Conservation (phyloP, 192 early-diverging fungal species). For the Entophlyctis luteolus region DNA sequence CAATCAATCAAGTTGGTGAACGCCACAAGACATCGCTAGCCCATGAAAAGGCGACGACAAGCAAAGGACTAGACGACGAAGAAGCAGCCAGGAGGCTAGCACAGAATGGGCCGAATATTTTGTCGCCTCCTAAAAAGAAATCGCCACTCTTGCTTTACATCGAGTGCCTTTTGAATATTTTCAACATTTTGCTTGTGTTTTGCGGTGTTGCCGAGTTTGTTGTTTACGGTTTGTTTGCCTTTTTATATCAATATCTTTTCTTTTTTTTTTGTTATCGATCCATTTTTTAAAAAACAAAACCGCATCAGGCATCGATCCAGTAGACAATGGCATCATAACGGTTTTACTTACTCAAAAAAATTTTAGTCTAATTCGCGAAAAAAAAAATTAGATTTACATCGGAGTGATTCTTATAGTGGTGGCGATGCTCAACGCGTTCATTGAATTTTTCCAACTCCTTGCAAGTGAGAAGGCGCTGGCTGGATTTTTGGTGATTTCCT, state of each 20-base stretch:
- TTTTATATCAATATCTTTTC: not conserved
- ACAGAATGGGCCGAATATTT: constrained; percentile 72
- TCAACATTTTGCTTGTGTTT: constrained; percentile 78
- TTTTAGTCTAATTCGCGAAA: not conserved
- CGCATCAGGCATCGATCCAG: constrained; percentile 54
- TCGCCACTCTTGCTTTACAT: constrained; percentile 68
- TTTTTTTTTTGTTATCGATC: not conserved
- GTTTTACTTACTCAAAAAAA: not conserved
- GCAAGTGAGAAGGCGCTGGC: constrained; percentile 27
- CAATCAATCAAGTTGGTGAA: constrained; percentile 43
- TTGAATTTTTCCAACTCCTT: constrained; percentile 43
- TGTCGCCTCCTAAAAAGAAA: constrained; percentile 80
- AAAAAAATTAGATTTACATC: constrained; percentile 47
- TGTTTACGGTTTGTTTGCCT: constrained; percentile 49
- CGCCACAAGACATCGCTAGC: constrained; percentile 52
- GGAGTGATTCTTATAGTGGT: constrained; percentile 46
- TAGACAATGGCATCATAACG: constrained; percentile 50
- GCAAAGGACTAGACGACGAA: constrained; percentile 55
- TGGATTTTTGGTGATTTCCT: constrained; percentile 20
- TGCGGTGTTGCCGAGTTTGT: constrained; percentile 78
- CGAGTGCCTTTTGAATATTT: constrained; percentile 65
- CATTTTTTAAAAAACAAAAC: not conserved
- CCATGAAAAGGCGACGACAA: constrained; percentile 54
- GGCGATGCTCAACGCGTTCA: constrained; percentile 43
- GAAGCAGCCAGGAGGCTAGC: constrained; percentile 60